These are phyloP conservation scores for Paecilomyces fulvus DNA, from an alignment of 2,329 filamentous ascomycete species.

Conservation along the genomic window DNA sequence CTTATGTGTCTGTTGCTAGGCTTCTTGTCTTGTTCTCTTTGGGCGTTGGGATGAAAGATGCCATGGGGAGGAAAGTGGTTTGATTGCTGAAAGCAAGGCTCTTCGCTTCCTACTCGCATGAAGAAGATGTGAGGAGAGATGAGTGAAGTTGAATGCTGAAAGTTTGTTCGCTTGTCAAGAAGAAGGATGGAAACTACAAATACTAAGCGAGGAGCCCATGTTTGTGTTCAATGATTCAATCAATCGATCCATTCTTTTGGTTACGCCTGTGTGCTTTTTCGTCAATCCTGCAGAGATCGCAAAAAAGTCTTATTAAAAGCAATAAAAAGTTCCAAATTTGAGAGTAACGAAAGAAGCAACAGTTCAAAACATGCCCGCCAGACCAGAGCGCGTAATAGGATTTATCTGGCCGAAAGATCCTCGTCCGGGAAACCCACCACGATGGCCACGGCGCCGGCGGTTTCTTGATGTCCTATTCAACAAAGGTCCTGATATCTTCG, in stretches of 20 bases:
- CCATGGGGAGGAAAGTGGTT: background rate
- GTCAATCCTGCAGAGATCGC: background rate
- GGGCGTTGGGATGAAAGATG: too few species aligned
- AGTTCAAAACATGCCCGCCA: background rate
- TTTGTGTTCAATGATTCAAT: background rate
- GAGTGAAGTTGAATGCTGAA: background rate
- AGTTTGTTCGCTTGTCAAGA: background rate
- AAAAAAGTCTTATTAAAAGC: background rate
- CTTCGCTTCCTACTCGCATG: background rate
- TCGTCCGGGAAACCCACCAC: constrained; percentile 21
- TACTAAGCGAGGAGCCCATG: background rate
- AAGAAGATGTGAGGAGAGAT: background rate
- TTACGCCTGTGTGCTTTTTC: background rate
- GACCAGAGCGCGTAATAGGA: constrained; percentile 5
- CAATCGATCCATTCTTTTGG: background rate
- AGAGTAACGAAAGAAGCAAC: background rate
- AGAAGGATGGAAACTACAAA: background rate
- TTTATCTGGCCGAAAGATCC: constrained; percentile 33
- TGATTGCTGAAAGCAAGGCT: background rate
- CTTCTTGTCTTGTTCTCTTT: background rate
- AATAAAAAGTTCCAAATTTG: background rate
- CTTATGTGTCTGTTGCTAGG: background rate
- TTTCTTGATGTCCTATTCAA: constrained; percentile 29
- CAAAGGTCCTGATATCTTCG: constrained; percentile 36
- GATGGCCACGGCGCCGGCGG: constrained; percentile 22